A percentile compares a stretch with the other conserved stretches of the same genome.
phyloP scores from a whole-genome alignment of 2,329 filamentous ascomycete species.

The Alternaria viburni region DNA sequence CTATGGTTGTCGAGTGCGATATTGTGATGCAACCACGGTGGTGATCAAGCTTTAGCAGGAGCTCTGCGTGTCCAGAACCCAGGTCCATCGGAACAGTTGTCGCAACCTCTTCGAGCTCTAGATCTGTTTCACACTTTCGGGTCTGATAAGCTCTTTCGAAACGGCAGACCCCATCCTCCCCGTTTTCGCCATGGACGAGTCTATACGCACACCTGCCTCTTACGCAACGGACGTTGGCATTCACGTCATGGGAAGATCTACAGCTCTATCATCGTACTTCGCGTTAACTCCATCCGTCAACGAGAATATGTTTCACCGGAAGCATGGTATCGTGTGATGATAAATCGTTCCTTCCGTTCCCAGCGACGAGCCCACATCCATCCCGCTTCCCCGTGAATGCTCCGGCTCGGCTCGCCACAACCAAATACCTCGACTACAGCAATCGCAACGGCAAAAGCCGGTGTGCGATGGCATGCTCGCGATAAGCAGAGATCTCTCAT shows the following conservation, averaged over 20 bases:
- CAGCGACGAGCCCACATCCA: background rate
- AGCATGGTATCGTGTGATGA: background rate
- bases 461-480: background rate
- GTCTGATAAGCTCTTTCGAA: background rate
- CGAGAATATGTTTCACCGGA: background rate
- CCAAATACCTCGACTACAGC: background rate
- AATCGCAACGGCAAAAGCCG: background rate
- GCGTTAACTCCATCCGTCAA: background rate
- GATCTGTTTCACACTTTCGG: background rate
- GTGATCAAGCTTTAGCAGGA: background rate
- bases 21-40: background rate
- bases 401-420: background rate
- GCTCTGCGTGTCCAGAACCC: background rate
- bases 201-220: background rate
- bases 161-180: background rate
- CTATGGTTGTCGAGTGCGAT: background rate
- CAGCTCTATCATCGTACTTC: background rate
- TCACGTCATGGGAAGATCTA: background rate
- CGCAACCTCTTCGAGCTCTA: background rate
- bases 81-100: rapidly evolving
- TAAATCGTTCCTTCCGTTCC: background rate
- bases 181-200: background rate
- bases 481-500: background rate
- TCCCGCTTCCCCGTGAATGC: background rate
- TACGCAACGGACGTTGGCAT: background rate